Conservation (phyloP, 2,329 filamentous ascomycete species). For the Fonsecaea multimorphosa region DNA sequence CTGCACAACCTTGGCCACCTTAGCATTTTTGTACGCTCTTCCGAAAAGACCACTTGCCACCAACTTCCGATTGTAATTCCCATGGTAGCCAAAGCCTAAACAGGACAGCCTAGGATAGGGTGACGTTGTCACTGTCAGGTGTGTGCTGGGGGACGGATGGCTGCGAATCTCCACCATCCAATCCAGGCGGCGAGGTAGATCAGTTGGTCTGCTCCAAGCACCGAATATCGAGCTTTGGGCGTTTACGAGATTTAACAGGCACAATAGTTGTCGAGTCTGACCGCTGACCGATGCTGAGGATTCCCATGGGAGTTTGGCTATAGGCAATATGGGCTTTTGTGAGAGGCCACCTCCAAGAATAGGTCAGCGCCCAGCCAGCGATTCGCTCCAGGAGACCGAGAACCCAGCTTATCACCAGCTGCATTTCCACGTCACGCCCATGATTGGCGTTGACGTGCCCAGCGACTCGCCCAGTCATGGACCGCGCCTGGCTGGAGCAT, state of each 20-base stretch:
- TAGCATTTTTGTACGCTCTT: slow-evolving; percentile 9
- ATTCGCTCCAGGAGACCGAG: slow-evolving; percentile 28
- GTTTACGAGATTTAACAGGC: slow-evolving; percentile 11
- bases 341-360: slow-evolving; percentile 32
- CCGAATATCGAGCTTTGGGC: background rate
- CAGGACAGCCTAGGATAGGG: background rate
- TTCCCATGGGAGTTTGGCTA: slow-evolving; percentile 9
- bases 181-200: background rate
- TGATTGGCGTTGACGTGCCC: slow-evolving; percentile 36
- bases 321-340: slow-evolving; percentile 18
- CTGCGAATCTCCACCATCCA: slow-evolving; percentile 13
- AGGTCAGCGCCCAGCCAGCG: slow-evolving; percentile 23
- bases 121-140: slow-evolving; percentile 15
- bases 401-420: slow-evolving; percentile 34
- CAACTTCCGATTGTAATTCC: slow-evolving; percentile 7
- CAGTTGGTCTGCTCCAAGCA: background rate
- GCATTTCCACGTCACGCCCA: slow-evolving; percentile 28
- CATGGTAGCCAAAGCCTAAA: slow-evolving; percentile 3
- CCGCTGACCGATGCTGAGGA: slow-evolving; percentile 10
- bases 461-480: slow-evolving; percentile 36
- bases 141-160: background rate
- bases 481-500: slow-evolving; percentile 25
- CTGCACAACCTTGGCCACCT: slow-evolving; percentile 28
- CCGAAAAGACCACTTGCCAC: slow-evolving; percentile 17
- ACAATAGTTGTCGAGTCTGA: slow-evolving; percentile 7